Evolutionary conservation across 139 green algal genomes (phyloP).

Genomic region (Volvox reticuliferus): DNA sequence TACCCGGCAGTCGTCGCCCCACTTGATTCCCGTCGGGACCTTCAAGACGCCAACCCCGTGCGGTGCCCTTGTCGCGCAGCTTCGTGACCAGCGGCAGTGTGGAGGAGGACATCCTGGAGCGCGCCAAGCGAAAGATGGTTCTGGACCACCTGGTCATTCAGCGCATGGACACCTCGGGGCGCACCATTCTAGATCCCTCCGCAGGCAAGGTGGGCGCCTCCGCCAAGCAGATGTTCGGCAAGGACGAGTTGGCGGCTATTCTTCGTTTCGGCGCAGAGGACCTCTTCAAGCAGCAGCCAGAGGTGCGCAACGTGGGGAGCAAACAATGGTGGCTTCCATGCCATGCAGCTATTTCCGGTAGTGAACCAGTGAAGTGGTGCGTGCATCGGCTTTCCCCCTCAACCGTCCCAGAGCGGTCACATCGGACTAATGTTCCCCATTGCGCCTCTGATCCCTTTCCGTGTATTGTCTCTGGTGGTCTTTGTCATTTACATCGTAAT

Average conservation of each 20-base stretch:
- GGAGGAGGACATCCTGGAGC: slow-evolving; percentile 96
- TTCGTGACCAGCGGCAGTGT: slow-evolving; percentile 91
- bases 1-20: too few relatives aligned
- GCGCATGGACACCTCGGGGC: slow-evolving; percentile 91
- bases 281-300: slow-evolving; percentile 84
- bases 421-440: too few relatives aligned
- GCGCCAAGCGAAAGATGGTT: slow-evolving; percentile 97
- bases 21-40: neutral
- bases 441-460: too few relatives aligned
- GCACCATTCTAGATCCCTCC: slow-evolving; percentile 81
- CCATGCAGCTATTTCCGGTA: too few relatives aligned
- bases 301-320: slow-evolving; percentile 31
- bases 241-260: slow-evolving; percentile 97
- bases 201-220: slow-evolving; percentile 14
- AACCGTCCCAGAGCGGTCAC: too few relatives aligned
- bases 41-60: neutral
- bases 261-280: slow-evolving; percentile 95
- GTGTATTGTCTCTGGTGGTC: neutral
- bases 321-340: too few relatives aligned
- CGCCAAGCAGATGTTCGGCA: slow-evolving; percentile 88
- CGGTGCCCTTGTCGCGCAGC: slow-evolving; percentile 43
- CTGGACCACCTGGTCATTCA: slow-evolving; percentile 97
- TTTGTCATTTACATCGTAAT: neutral
- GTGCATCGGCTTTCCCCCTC: too few relatives aligned
- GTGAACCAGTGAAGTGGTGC: too few relatives aligned